phyloP scores from a whole-genome alignment of 345 rosid genomes.

The Gossypium turneri region DNA sequence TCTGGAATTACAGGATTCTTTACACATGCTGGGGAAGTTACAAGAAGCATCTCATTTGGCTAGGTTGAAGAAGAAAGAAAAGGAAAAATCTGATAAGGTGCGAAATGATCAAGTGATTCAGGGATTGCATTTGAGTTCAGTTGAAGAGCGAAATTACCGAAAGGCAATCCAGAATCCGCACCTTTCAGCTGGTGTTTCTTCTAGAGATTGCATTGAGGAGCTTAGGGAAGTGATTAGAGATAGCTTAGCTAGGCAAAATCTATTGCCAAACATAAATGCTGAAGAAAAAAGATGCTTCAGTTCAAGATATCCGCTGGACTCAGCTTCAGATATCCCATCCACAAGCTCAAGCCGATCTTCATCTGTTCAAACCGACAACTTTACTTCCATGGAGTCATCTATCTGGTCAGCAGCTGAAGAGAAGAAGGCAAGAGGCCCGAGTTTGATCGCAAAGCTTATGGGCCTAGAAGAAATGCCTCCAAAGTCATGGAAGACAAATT shows the following conservation, averaged over 20 bases:
- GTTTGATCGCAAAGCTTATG: slow-evolving; percentile 89
- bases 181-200: slow-evolving; percentile 43
- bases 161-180: slow-evolving; percentile 26
- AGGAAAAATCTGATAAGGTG: slow-evolving; percentile 26
- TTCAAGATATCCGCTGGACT: slow-evolving; percentile 29
- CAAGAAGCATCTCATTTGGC: slow-evolving; percentile 62
- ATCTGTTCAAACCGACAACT: slow-evolving; percentile 18
- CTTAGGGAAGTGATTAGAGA: slow-evolving; percentile 53
- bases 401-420: slow-evolving; percentile 27
- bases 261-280: slow-evolving; percentile 24
- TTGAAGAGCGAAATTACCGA: slow-evolving; percentile 28
- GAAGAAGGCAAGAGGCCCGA: slow-evolving; percentile 38
- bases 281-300: slow-evolving; percentile 26
- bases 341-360: slow-evolving; percentile 69
- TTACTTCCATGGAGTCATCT: slow-evolving; percentile 37
- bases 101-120: slow-evolving; percentile 32
- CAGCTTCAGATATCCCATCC: slow-evolving; percentile 50
- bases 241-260: slow-evolving; percentile 61
- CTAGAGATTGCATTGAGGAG: slow-evolving; percentile 55
- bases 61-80: slow-evolving; percentile 45
- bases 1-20: slow-evolving; percentile 80
- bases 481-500: slow-evolving; percentile 24
- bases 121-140: slow-evolving; percentile 32
- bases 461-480: slow-evolving; percentile 67
- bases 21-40: slow-evolving; percentile 65